These are phyloP conservation scores for Metarhizium brunneum DNA, from an alignment of 2,329 filamentous ascomycete species.

Conservation along the genomic window DNA sequence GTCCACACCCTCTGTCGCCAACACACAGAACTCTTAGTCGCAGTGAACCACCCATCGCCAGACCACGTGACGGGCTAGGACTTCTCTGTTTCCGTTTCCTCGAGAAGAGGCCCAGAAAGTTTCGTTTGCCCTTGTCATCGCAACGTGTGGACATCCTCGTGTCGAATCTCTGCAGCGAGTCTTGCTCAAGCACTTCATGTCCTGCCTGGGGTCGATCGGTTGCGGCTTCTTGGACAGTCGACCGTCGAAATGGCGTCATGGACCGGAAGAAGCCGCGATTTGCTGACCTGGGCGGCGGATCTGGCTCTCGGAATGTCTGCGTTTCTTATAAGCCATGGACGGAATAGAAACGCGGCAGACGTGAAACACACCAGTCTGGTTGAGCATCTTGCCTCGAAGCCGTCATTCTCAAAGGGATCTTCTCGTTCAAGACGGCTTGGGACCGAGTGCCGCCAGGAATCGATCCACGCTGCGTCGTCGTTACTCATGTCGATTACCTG, in stretches of 20 bases:
- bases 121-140: background rate
- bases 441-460: constrained; percentile 25
- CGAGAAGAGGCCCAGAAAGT: constrained; percentile 7
- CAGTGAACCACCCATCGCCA: constrained; percentile 2
- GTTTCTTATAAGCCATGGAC: background rate
- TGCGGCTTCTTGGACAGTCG: background rate
- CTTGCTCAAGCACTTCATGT: background rate
- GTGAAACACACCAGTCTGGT: constrained; percentile 18
- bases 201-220: background rate
- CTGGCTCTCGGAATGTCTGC: constrained; percentile 16
- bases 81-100: constrained; percentile 17
- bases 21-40: constrained; percentile 28
- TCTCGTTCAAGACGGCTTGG: constrained; percentile 25
- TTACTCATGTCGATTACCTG: background rate
- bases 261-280: background rate
- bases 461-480: constrained; percentile 11
- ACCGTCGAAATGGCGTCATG: background rate
- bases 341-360: too few relatives aligned
- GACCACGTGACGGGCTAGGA: constrained; percentile 8
- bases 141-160: background rate
- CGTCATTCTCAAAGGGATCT: constrained; percentile 26
- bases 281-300: background rate
- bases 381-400: constrained; percentile 19
- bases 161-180: background rate
- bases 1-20: constrained; percentile 20